These are phyloP conservation scores for Hypholoma fasciculare DNA, from an alignment of 768 basidiomycete species.

Conservation along the genomic window DNA sequence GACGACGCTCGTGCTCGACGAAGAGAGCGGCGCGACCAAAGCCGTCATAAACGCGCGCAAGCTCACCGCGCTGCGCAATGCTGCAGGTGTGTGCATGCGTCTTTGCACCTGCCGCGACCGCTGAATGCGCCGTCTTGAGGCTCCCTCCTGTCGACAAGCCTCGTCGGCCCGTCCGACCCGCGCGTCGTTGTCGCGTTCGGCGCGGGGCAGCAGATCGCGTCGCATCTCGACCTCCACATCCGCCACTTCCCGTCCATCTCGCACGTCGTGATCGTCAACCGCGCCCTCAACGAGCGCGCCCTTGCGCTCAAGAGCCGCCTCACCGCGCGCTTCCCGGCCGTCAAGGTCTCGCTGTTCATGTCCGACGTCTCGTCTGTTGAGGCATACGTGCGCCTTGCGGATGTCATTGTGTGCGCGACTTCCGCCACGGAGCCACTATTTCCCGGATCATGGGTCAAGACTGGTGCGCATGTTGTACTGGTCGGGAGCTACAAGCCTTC, in stretches of 20 bases:
- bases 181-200: constrained; percentile 63
- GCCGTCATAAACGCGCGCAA: constrained; percentile 77
- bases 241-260: constrained; percentile 54
- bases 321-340: constrained; percentile 21
- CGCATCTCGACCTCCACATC: constrained; percentile 65
- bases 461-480: constrained; percentile 69
- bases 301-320: constrained; percentile 29
- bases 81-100: constrained; percentile 55
- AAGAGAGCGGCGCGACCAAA: constrained; percentile 63
- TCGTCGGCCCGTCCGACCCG: constrained; percentile 46
- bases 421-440: constrained; percentile 72
- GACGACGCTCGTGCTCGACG: constrained; percentile 76
- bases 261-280: constrained; percentile 62
- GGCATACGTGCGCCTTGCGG: constrained; percentile 37
- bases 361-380: constrained; percentile 19
- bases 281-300: constrained; percentile 52
- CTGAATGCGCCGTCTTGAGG: constrained; percentile 38
- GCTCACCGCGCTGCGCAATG: constrained; percentile 81
- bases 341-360: constrained; percentile 22
- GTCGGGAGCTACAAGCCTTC: constrained; percentile 80
- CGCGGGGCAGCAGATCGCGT: constrained; percentile 68
- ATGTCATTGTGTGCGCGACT: constrained; percentile 77
- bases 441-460: constrained; percentile 58
- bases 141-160: constrained; percentile 63
- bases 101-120: neutral